A percentile compares a stretch with the other conserved stretches of the same genome.
These are phyloP conservation scores for Choiromyces venosus DNA, from an alignment of 495 filamentous ascomycete genomes.

Conservation along the genomic window DNA sequence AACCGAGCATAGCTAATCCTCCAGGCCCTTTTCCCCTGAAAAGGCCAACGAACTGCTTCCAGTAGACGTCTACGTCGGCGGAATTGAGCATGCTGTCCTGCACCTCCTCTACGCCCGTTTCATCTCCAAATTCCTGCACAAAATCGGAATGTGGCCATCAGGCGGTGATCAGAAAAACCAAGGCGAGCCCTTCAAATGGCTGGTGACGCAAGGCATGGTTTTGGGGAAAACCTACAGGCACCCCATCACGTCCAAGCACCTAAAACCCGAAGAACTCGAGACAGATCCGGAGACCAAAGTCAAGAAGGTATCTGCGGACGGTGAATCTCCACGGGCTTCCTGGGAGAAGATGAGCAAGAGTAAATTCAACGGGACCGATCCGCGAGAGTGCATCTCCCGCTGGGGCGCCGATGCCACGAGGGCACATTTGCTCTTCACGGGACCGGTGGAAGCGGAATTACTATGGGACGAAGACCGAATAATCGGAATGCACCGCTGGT, in stretches of 20 bases:
- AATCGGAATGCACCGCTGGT: slow-evolving; percentile 72
- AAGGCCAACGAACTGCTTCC: slow-evolving; percentile 55
- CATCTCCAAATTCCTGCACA: slow-evolving; percentile 74
- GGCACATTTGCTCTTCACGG: slow-evolving; percentile 81
- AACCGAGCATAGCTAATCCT: neutral
- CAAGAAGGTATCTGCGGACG: slow-evolving; percentile 24
- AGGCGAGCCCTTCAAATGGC: slow-evolving; percentile 69
- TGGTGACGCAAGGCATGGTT: slow-evolving; percentile 88
- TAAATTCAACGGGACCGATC: slow-evolving; percentile 90
- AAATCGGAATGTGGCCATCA: slow-evolving; percentile 50
- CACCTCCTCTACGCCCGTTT: slow-evolving; percentile 90
- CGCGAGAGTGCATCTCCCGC: slow-evolving; percentile 59
- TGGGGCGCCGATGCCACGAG: slow-evolving; percentile 80
- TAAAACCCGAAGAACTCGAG: slow-evolving; percentile 68
- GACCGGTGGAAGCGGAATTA: slow-evolving; percentile 71
- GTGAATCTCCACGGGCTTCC: slow-evolving; percentile 54
- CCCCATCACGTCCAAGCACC: slow-evolving; percentile 66
- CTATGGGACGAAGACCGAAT: slow-evolving; percentile 88
- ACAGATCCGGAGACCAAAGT: slow-evolving; percentile 53
- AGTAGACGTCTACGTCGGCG: slow-evolving; percentile 80
- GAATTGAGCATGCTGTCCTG: slow-evolving; percentile 83
- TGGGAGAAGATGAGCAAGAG: slow-evolving; percentile 97
- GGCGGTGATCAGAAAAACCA: slow-evolving; percentile 41
- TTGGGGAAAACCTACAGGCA: slow-evolving; percentile 78
- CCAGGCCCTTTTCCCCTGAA: slow-evolving; percentile 54